These are phyloP conservation scores for Fusarium sp. DNA, from an alignment of 2,329 filamentous ascomycete species.

Conservation along the genomic window DNA sequence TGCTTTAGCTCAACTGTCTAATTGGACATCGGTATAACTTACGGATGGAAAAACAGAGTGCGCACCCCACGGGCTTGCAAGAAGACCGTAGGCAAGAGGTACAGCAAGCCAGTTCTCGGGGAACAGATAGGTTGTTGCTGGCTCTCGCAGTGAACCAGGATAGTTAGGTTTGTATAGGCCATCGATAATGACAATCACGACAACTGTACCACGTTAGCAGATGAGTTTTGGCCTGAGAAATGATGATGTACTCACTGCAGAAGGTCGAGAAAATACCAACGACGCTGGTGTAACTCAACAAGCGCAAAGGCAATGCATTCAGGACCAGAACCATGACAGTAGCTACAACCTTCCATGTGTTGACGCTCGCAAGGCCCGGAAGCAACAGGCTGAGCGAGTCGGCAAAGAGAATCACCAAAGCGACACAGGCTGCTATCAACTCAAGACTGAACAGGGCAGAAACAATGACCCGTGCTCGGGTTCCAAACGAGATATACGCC, in stretches of 20 bases:
- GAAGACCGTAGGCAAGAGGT: constrained; percentile 86
- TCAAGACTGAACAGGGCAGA: constrained; percentile 90
- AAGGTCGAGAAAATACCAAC: constrained; percentile 92
- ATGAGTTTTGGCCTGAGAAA: not conserved
- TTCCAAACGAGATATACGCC: constrained; percentile 89
- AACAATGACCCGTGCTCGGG: constrained; percentile 80
- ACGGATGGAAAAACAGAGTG: constrained; percentile 82
- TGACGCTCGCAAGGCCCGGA: constrained; percentile 70
- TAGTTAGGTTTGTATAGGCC: constrained; percentile 82
- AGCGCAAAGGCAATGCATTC: constrained; percentile 82
- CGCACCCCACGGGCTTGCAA: constrained; percentile 79
- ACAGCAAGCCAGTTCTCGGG: constrained; percentile 88
- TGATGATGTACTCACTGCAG: constrained; percentile 71
- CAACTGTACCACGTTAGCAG: constrained; percentile 63
- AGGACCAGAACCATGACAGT: constrained; percentile 81
- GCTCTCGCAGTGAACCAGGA: constrained; percentile 85
- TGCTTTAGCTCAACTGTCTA: not conserved
- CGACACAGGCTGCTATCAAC: constrained; percentile 87
- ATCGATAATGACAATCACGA: constrained; percentile 83
- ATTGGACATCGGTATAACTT: constrained; percentile 24
- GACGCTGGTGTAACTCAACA: constrained; percentile 90
- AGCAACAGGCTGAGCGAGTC: constrained; percentile 86
- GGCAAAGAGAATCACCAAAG: constrained; percentile 89
- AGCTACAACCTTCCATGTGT: constrained; percentile 87
- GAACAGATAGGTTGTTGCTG: constrained; percentile 81